Conservation (phyloP, 2,329 filamentous ascomycete species). For the Phialophora tarda region DNA sequence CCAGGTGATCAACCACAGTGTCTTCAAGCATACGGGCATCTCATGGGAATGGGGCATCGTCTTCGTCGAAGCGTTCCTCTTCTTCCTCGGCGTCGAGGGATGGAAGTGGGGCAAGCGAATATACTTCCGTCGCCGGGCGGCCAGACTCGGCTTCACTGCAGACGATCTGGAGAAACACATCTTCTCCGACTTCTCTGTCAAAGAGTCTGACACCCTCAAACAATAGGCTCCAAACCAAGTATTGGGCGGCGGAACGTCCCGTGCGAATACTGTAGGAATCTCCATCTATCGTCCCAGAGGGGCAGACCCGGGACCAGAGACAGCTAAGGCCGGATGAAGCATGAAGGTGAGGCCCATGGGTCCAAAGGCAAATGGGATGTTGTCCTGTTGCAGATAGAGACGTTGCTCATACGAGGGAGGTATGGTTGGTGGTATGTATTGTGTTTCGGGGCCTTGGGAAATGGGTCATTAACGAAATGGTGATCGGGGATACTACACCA, state of each 20-base stretch:
- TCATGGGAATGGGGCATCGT: slow-evolving; percentile 73
- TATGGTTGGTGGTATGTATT: too few species aligned
- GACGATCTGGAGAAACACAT: slow-evolving; percentile 31
- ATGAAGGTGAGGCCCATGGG: too few species aligned
- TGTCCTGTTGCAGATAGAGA: too few species aligned
- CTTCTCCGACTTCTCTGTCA: background rate
- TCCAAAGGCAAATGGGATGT: too few species aligned
- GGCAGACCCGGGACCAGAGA: too few species aligned
- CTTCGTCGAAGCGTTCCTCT: slow-evolving; percentile 64
- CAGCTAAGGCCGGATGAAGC: too few species aligned
- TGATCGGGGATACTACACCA: too few species aligned
- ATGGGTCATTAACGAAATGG: too few species aligned
- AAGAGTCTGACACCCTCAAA: background rate
- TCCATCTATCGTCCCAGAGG: too few species aligned
- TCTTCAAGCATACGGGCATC: slow-evolving; percentile 71
- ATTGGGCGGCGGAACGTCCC: background rate
- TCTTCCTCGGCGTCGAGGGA: slow-evolving; percentile 67
- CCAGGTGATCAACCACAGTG: slow-evolving; percentile 63
- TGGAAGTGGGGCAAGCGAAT: slow-evolving; percentile 72
- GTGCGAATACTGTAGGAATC: too few species aligned
- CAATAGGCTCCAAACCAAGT: background rate
- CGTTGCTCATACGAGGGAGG: too few species aligned
- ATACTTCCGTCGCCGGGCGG: slow-evolving; percentile 51
- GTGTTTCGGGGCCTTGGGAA: too few species aligned
- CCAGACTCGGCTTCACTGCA: slow-evolving; percentile 22